These are phyloP conservation scores for Pseudozyma pruni DNA, from an alignment of 1,284 basidiomycete genomes.

Conservation along the genomic window DNA sequence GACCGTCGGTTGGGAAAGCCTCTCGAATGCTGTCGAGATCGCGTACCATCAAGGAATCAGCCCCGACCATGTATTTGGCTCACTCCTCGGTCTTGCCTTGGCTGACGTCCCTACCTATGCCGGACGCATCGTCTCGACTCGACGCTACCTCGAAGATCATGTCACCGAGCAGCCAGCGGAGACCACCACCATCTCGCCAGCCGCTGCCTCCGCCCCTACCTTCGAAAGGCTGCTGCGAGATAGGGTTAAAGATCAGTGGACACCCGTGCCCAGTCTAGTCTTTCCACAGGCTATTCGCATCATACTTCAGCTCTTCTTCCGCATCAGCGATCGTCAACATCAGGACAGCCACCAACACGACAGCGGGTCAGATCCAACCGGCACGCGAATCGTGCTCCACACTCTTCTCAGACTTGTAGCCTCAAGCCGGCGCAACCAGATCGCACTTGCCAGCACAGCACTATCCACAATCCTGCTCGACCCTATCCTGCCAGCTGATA, in stretches of 20 bases:
- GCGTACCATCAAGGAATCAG: conserved; percentile 13
- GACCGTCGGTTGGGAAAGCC: conserved; percentile 54
- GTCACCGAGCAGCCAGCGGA: neutral
- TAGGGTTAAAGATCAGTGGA: conserved; percentile 28
- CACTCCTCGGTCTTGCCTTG: conserved; percentile 52
- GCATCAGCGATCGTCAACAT: neutral
- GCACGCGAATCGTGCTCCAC: conserved; percentile 18
- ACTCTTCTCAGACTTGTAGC: conserved; percentile 14
- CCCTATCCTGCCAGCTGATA: conserved; percentile 4
- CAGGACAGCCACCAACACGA: too few species aligned
- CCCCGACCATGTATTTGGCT: conserved; percentile 38
- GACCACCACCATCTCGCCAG: too few species aligned
- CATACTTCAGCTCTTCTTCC: conserved; percentile 15
- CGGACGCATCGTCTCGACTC: conserved; percentile 23
- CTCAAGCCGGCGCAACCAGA: conserved; percentile 26
- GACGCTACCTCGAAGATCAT: conserved; percentile 19
- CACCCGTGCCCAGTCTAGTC: conserved; percentile 13
- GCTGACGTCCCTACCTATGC: conserved; percentile 48
- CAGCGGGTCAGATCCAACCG: neutral
- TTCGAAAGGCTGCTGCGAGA: neutral
- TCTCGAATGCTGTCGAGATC: conserved; percentile 32
- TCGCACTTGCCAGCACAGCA: conserved; percentile 11
- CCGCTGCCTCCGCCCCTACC: neutral
- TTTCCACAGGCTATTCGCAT: conserved; percentile 23
- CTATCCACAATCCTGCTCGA: conserved; percentile 24